Percentiles rank a stretch among this genome's conserved stretches.
phyloP scores from a whole-genome alignment of 768 basidiomycete genomes.

The Serendipita sp. region DNA sequence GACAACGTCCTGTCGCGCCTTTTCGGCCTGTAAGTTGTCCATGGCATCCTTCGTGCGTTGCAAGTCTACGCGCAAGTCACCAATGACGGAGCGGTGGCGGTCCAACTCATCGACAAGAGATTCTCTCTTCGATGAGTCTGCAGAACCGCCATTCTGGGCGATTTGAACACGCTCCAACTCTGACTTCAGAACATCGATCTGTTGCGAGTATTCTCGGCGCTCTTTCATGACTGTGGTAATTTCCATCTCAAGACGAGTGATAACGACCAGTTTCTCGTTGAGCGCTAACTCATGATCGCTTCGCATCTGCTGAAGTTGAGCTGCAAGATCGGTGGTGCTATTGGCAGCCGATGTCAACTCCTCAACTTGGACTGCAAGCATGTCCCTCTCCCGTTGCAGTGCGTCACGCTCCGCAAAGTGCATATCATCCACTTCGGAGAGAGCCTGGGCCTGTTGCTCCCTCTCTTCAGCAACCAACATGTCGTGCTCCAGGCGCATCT shows the following conservation, averaged over 20 bases:
- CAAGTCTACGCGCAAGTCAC: slow-evolving; percentile 33
- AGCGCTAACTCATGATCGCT: slow-evolving; percentile 27
- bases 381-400: slow-evolving; percentile 22
- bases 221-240: slow-evolving; percentile 27
- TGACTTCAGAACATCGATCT: slow-evolving; percentile 32
- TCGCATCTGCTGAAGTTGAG: slow-evolving; percentile 21
- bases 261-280: slow-evolving; percentile 31
- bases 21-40: slow-evolving; percentile 59
- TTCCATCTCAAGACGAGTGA: slow-evolving; percentile 35
- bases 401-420: slow-evolving; percentile 34
- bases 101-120: slow-evolving; percentile 62
- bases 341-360: slow-evolving; percentile 41
- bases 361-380: slow-evolving; percentile 29
- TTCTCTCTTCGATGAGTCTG: slow-evolving; percentile 60
- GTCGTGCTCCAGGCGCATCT: slow-evolving; percentile 21
- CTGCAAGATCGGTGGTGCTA: slow-evolving; percentile 26
- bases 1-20: slow-evolving; percentile 45
- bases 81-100: slow-evolving; percentile 55
- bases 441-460: slow-evolving; percentile 25
- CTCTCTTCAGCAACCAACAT: slow-evolving; percentile 31
- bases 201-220: slow-evolving; percentile 27
- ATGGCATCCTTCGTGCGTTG: slow-evolving; percentile 73
- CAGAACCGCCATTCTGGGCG: slow-evolving; percentile 33
- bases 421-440: slow-evolving; percentile 35
- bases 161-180: slow-evolving; percentile 49